phyloP scores from a whole-genome alignment of 495 filamentous ascomycete genomes.

The Penicillium pulvis region DNA sequence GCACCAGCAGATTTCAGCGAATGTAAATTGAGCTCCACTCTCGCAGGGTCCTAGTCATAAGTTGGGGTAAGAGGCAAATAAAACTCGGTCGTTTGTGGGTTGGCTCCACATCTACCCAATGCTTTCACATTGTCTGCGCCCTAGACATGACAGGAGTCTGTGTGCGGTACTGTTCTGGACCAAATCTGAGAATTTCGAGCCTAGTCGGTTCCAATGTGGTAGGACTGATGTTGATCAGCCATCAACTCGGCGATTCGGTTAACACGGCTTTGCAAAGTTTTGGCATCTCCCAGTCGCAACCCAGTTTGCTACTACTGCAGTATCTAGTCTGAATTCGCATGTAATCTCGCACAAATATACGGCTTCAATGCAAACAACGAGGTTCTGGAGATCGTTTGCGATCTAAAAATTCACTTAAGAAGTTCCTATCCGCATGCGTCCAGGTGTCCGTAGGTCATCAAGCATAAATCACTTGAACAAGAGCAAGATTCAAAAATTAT shows the following conservation, averaged over 20 bases:
- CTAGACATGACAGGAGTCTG: constrained; percentile 2
- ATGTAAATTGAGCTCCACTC: not conserved
- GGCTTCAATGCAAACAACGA: not conserved
- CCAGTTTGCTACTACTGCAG: not conserved
- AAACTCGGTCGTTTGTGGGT: constrained; percentile 5
- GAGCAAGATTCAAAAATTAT: too few relatives aligned
- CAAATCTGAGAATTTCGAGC: constrained; percentile 2
- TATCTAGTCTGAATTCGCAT: not conserved
- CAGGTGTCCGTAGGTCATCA: not conserved
- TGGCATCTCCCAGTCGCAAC: not conserved
- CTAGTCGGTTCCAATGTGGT: constrained; percentile 17
- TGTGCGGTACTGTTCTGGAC: constrained; percentile 2
- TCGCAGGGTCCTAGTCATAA: not conserved
- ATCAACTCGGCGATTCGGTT: constrained; percentile 19
- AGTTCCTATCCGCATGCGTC: not conserved
- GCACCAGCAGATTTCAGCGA: not conserved
- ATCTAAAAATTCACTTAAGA: not conserved
- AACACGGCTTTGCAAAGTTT: constrained; percentile 28
- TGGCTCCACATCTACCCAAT: constrained; percentile 4
- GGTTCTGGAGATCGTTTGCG: not conserved
- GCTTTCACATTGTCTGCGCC: constrained; percentile 1
- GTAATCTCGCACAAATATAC: not conserved
- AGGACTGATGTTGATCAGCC: constrained; percentile 23
- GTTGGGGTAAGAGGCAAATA: constrained; percentile 10
- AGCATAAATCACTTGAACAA: too few relatives aligned